Base-by-base conservation (phyloP, 371 early-diverging fungal species). In the Phascolomyces articulosus region DNA sequence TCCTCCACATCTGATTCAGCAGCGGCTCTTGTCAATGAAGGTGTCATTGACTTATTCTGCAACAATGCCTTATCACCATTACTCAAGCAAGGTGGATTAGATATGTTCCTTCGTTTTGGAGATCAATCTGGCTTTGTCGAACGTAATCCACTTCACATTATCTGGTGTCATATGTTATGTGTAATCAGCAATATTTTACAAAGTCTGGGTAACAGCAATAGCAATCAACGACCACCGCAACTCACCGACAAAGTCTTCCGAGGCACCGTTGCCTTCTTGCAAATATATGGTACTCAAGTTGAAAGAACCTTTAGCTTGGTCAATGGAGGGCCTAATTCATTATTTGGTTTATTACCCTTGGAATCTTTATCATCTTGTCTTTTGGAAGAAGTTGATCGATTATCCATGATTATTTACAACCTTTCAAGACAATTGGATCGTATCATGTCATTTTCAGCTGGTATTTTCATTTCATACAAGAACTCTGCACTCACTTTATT, bases 121-220 rank as follows among this genome's bases (percentile, higher is more conserved):
- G 67, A 68, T 4, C 64, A 60, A 8, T 38, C 69, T 18, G 51
- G 20, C 1, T 71, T 53, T 21, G 68, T 74, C 3, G 74, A 74
- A 27, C 75, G 74, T 6, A 75, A 71, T 48, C 83, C 83, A 10
- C 63, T 79, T 18, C 83, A 79, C 55, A 47, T 34, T 18, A 47
- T 74, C 10, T 80, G 83, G 80, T 76, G 80, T 41, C 76, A 78
- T 26, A 76, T 72, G 61, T 57, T 82, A 2, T 66, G 66, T 51
- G 74, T 82, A 0, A 26, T 77, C 16, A 71, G 61, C 58, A 77
- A 74, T 27, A 48, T 82, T 31, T 41, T 75, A 49, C 74, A 66
- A 41, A 55, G 59, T 4, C 57, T 71, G 18, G 55, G 56, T 20
- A 27, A 57, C 58, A 51, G 23, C 6, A 8, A 44, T n/a, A 38